Evolutionary conservation across 331 rosid genomes (phyloP).

Genomic region (Malus hybrid): DNA sequence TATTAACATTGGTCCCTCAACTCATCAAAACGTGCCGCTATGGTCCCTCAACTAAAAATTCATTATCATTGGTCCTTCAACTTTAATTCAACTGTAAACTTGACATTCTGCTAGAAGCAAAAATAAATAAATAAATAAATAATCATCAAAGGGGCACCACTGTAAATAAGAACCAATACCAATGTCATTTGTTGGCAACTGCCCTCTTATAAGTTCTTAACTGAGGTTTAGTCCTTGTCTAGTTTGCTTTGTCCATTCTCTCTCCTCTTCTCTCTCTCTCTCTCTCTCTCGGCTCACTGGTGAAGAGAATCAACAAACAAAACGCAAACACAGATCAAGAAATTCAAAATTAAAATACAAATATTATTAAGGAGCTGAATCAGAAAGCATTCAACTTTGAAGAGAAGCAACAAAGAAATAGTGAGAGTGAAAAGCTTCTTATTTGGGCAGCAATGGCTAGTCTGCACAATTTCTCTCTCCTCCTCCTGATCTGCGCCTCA

Average conservation of each 20-base stretch:
- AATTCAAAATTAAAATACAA: neutral
- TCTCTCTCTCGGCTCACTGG: neutral
- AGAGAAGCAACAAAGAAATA: neutral
- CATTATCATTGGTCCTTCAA: too few species aligned
- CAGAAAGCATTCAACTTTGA: neutral
- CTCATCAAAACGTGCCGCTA: too few species aligned
- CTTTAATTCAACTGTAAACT: too few species aligned
- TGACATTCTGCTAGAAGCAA: too few species aligned
- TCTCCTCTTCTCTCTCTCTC: neutral
- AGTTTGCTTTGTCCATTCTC: neutral
- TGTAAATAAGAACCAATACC: constrained; percentile 1
- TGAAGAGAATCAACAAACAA: neutral
- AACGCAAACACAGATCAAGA: neutral
- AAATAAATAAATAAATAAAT: too few species aligned
- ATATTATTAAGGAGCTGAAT: neutral
- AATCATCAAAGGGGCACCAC: neutral
- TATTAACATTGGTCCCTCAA: too few species aligned
- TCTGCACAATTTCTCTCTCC: constrained; percentile 10
- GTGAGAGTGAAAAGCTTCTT: neutral
- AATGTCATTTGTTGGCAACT: neutral
- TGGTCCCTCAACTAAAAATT: too few species aligned
- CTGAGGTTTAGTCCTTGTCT: neutral
- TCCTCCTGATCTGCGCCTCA: constrained; percentile 51
- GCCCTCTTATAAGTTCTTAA: neutral
- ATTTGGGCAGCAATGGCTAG: constrained; percentile 40